Conservation (phyloP, 2,329 filamentous ascomycete genomes). For the Calycina herbarum region DNA sequence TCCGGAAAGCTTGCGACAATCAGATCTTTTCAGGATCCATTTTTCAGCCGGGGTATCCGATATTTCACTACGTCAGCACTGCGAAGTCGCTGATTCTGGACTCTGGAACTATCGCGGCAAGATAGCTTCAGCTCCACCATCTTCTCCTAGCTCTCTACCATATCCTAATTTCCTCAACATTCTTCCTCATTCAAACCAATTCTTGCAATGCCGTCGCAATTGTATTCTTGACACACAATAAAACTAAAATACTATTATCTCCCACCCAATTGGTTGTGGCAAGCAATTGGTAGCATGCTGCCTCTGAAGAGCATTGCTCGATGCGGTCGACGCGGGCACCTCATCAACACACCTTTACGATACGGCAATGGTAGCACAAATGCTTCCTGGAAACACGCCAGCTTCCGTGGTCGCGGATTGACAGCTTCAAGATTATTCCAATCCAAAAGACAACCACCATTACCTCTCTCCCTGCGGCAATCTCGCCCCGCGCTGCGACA, state of each 20-base stretch:
- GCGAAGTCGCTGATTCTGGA: no score
- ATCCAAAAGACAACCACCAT: conserved; percentile 6
- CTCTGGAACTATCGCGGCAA: neutral
- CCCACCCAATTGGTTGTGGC: neutral
- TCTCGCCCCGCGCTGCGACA: conserved; percentile 18
- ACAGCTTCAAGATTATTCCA: conserved; percentile 13
- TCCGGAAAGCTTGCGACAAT: neutral
- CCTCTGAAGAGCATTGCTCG: conserved; percentile 26
- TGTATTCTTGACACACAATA: neutral
- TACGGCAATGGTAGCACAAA: conserved; percentile 11
- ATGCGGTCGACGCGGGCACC: conserved; percentile 7
- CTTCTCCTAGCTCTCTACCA: neutral
- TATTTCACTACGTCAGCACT: conserved; percentile 4
- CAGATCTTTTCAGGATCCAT: neutral
- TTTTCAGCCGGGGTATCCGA: neutral
- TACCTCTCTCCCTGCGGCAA: conserved; percentile 2
- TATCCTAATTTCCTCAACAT: neutral
- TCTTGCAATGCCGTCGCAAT: neutral
- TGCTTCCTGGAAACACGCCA: conserved; percentile 3
- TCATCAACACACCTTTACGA: conserved; percentile 5
- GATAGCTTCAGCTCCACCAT: neutral
- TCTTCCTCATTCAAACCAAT: neutral
- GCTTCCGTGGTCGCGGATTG: neutral
- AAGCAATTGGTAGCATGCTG: conserved; percentile 22
- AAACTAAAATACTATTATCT: neutral